Evolutionary conservation across 2,329 filamentous ascomycete species (phyloP), one percentile per base, ranked within the genome.

Genomic region (Nemania sp.): DNA sequence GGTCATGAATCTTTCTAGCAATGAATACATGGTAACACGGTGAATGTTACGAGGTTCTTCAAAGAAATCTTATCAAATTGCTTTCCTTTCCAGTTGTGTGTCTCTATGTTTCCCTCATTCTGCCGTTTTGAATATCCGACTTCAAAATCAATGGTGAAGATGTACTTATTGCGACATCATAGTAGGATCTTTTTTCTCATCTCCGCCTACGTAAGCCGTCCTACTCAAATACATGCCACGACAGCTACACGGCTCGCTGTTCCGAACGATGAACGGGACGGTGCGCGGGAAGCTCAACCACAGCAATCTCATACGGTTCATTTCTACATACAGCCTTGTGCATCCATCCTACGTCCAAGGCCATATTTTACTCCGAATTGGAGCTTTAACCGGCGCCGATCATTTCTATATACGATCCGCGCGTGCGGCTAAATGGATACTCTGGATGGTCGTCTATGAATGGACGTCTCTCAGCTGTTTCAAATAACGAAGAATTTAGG

Each of bases 371-470:
- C 44, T 57, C 57, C 59, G 59, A 41, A 23, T 23, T 45, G 17
- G 39, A 43, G 52, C 36, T 60, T 61, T 61, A 60, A 37, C 57
- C 59, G 54, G 54, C n/a, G 51, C 15, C 19, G 54, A 54, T 61
- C 48, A 53, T 57, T 56, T 34, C 43, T 43, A n/a, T 36, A 55
- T 47, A 11, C 12, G 30, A 45, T 42, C 23, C 6, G 43, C 41
- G 45, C 56, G 60, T 61, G 59, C 65, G 64, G 65, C 66, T 68
- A 67, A 67, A 67, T 61, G 48, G 49, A 37, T 31, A 43, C 54
- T 52, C 45, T 46, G 24, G 53, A 47, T 22, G 41, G 26, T 24
- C 36, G 50, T 33, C 44, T 49, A 49, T 54, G 43, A 61, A 56
- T 62, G 49, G 58, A 58, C 45, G 55, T 61, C 55, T 57, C 48